Evolutionary conservation across 805 yeast genomes (phyloP).

Genomic region (Cephaloascus fragrans): DNA sequence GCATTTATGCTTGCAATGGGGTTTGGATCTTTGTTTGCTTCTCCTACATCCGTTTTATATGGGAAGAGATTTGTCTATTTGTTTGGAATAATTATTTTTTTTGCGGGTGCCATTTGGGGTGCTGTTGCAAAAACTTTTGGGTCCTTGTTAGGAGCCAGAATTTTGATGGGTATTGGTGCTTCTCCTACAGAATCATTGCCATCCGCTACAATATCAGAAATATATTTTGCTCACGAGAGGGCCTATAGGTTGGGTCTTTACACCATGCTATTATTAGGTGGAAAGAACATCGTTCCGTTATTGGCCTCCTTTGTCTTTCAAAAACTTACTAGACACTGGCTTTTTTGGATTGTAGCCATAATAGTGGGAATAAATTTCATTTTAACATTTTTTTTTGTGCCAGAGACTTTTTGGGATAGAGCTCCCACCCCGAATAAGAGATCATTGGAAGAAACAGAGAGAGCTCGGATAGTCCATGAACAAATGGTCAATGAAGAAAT

Average conservation of each 20-base stretch:
- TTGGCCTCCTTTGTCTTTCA: slow-evolving; percentile 44
- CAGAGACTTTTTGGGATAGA: slow-evolving; percentile 58
- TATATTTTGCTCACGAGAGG: slow-evolving; percentile 50
- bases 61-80: slow-evolving; percentile 52
- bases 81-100: slow-evolving; percentile 33
- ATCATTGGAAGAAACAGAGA: slow-evolving; percentile 35
- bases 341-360: slow-evolving; percentile 49
- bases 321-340: slow-evolving; percentile 44
- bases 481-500: slow-evolving; percentile 4
- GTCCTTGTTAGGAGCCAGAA: slow-evolving; percentile 46
- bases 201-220: slow-evolving; percentile 50
- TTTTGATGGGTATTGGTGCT: slow-evolving; percentile 50
- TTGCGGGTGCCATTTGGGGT: slow-evolving; percentile 46
- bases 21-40: slow-evolving; percentile 45
- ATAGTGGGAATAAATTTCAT: slow-evolving; percentile 36
- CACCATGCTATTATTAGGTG: slow-evolving; percentile 49
- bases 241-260: slow-evolving; percentile 52
- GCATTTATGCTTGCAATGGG: slow-evolving; percentile 50
- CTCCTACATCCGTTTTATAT: slow-evolving; percentile 46
- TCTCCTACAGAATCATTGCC: slow-evolving; percentile 55
- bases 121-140: slow-evolving; percentile 39
- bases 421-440: slow-evolving; percentile 38
- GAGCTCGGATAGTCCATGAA: slow-evolving; percentile 30
- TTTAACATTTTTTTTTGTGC: slow-evolving; percentile 43
- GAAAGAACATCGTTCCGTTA: slow-evolving; percentile 50